phyloP scores from a whole-genome alignment of 257 asterid genomes.

The Verbena officinalis region DNA sequence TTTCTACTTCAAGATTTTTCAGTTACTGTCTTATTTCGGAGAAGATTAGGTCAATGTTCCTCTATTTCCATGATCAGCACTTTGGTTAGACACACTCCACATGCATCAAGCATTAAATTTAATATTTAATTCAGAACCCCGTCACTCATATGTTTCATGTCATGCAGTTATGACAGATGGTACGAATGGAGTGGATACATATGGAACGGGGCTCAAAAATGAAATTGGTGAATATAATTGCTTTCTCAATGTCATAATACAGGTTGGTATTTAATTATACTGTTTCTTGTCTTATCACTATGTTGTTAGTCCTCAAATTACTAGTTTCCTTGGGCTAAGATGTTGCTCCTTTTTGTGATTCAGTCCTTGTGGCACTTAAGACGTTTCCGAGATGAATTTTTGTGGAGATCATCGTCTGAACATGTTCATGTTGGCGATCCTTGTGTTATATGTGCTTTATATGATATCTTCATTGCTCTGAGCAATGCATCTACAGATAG shows the following conservation, averaged over 20 bases:
- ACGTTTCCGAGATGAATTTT: conserved; percentile 82
- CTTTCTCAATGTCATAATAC: conserved; percentile 96
- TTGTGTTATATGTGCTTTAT: conserved; percentile 86
- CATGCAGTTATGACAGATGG: conserved; percentile 39
- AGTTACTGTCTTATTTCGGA: conserved; percentile 17
- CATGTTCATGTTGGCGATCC: conserved; percentile 96
- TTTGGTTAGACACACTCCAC: conserved; percentile 47
- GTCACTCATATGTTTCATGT: conserved; percentile 34
- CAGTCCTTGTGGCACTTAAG: conserved; percentile 95
- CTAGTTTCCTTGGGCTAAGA: conserved; percentile 28
- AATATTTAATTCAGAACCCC: conserved; percentile 34
- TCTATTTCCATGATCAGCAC: conserved; percentile 21
- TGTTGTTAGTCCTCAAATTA: conserved; percentile 25
- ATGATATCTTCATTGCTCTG: conserved; percentile 77
- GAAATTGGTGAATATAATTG: conserved; percentile 98
- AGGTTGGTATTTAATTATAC: conserved; percentile 55
- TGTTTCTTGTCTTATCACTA: conserved; percentile 13
- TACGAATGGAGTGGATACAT: conserved; percentile 51
- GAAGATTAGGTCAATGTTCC: conserved; percentile 5
- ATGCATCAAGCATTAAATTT: conserved; percentile 47
- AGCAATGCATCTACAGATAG: conserved; percentile 54
- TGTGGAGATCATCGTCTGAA: conserved; percentile 63
- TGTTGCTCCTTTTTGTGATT: not conserved
- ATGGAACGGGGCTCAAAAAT: conserved; percentile 86
- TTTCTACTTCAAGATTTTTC: conserved; percentile 9